phyloP scores from a whole-genome alignment of 2,329 filamentous ascomycete species.

The Malbranchea zuffiana region DNA sequence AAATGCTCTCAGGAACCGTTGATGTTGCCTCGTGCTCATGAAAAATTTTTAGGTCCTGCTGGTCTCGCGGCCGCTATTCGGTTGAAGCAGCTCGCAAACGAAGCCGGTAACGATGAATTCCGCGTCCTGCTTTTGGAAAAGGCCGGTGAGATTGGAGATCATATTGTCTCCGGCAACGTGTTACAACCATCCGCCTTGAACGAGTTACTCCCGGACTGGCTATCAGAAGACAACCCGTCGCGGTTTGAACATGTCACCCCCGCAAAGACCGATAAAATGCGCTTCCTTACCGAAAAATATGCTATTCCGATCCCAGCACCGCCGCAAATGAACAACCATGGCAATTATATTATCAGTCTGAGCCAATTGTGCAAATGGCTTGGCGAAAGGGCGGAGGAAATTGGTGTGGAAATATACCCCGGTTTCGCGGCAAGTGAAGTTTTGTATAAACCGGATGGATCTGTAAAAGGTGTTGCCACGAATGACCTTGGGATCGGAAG shows the following conservation, averaged over 20 bases:
- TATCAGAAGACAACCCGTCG: conserved; percentile 73
- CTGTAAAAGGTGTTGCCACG: conserved; percentile 86
- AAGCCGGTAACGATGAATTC: conserved; percentile 91
- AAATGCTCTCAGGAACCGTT: conserved; percentile 13
- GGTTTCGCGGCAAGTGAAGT: conserved; percentile 93
- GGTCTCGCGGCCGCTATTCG: conserved; percentile 87
- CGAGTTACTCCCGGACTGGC: conserved; percentile 89
- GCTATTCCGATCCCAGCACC: conserved; percentile 75
- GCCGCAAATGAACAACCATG: conserved; percentile 96
- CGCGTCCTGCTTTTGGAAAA: conserved; percentile 88
- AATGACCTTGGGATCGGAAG: conserved; percentile 83
- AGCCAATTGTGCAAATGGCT: conserved; percentile 96
- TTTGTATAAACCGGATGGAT: conserved; percentile 73
- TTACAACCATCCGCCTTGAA: conserved; percentile 80
- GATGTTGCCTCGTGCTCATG: not conserved
- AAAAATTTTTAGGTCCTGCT: conserved; percentile 53
- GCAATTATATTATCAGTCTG: conserved; percentile 93
- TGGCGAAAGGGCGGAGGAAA: conserved; percentile 87
- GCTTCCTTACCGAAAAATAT: conserved; percentile 74
- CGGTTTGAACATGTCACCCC: conserved; percentile 81
- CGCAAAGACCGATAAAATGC: conserved; percentile 76
- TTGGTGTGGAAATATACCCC: conserved; percentile 91
- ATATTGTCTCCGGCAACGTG: conserved; percentile 92
- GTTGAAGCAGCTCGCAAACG: conserved; percentile 88
- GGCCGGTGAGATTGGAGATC: conserved; percentile 84